These are phyloP conservation scores for Ocimum tenuiflorum DNA, from an alignment of 257 asterid species.

Conservation along the genomic window DNA sequence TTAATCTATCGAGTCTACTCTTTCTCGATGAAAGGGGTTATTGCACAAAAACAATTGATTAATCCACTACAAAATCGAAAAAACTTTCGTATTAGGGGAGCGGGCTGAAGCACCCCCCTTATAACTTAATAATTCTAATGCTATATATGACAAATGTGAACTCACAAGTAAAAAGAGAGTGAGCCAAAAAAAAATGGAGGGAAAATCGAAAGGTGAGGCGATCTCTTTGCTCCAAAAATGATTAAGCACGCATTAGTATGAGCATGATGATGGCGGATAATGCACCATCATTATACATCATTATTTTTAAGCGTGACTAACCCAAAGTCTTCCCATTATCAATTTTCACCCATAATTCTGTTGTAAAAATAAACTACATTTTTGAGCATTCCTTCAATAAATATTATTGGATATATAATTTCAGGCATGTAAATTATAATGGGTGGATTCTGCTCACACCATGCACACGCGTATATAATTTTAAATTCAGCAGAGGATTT, in stretches of 20 bases:
- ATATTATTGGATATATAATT: neutral
- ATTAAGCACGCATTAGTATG: slow-evolving; percentile 27
- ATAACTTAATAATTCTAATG: no score
- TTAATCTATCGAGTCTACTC: no score
- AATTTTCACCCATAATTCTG: slow-evolving; percentile 14
- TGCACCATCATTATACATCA: slow-evolving; percentile 26
- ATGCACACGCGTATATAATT: neutral
- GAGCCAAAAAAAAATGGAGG: no score
- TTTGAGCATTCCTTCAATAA: neutral
- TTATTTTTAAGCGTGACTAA: slow-evolving; percentile 30
- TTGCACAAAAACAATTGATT: no score
- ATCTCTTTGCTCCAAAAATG: no score
- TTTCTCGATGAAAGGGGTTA: no score
- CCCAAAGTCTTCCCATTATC: slow-evolving; percentile 22
- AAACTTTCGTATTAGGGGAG: no score
- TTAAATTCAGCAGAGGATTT: neutral
- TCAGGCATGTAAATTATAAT: neutral
- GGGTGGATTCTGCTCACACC: neutral
- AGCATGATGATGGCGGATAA: slow-evolving; percentile 19
- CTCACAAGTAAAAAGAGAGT: no score
- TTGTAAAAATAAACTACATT: neutral
- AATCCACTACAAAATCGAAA: no score
- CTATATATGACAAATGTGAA: no score
- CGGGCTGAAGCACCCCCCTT: no score
- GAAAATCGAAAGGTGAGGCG: no score